These are phyloP conservation scores for Spiromastix sp. DNA, from an alignment of 2,329 filamentous ascomycete genomes.

Conservation along the genomic window DNA sequence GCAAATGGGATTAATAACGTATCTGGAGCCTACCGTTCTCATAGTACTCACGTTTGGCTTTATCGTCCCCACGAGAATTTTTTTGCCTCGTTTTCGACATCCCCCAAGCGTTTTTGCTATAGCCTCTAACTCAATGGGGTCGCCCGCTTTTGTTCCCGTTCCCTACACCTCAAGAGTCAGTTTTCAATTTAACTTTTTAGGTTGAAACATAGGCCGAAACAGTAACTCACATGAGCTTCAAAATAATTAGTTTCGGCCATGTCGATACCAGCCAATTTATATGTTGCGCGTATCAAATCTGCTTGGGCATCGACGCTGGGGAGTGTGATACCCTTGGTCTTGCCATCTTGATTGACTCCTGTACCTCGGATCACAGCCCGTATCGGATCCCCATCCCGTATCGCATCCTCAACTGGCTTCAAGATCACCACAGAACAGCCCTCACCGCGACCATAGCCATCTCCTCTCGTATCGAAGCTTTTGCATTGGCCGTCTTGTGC, in stretches of 20 bases:
- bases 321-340: constrained; percentile 30
- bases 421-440: constrained; percentile 40
- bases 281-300: constrained; percentile 15
- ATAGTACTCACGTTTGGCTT: too few relatives aligned
- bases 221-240: constrained; percentile 58
- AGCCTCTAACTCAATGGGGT: constrained; percentile 38
- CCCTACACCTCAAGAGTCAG: constrained; percentile 26
- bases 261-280: constrained; percentile 16
- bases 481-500: constrained; percentile 35
- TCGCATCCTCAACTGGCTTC: constrained; percentile 41
- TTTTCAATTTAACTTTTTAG: neutral
- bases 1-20: too few relatives aligned
- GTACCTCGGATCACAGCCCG: constrained; percentile 34
- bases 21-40: too few relatives aligned
- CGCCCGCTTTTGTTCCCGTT: constrained; percentile 71
- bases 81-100: constrained; percentile 3
- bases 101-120: neutral
- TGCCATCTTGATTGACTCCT: constrained; percentile 35
- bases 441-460: constrained; percentile 47
- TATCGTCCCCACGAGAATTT: constrained; percentile 11
- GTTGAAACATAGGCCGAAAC: neutral
- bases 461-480: constrained; percentile 38
- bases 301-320: constrained; percentile 21
- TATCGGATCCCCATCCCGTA: constrained; percentile 38
- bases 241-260: constrained; percentile 61